These are phyloP conservation scores for Chlorella sp. DNA, from an alignment of 139 green algal genomes.

Conservation along the genomic window DNA sequence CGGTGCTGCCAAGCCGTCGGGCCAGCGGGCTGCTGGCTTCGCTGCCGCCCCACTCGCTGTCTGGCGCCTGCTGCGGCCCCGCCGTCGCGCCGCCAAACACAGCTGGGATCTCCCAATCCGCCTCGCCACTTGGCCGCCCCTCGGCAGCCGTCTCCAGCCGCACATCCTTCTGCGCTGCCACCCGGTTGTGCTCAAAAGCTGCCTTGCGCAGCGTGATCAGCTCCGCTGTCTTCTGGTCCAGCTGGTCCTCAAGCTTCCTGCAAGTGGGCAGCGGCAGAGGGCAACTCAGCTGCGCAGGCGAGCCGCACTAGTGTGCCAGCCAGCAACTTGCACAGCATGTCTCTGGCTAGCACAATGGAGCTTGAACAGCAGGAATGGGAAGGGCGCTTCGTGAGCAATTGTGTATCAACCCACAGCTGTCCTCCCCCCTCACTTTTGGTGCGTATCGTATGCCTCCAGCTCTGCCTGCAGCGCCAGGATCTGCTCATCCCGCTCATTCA, in stretches of 20 bases:
- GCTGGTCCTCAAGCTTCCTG: conserved; percentile 85
- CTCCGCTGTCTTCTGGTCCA: conserved; percentile 91
- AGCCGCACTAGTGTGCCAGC: too few species aligned
- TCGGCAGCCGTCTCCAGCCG: conserved; percentile 9
- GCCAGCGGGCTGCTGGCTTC: conserved; percentile 7
- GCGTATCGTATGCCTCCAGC: conserved; percentile 87
- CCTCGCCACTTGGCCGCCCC: background rate
- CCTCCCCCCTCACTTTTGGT: conserved; percentile 61
- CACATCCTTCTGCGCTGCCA: background rate
- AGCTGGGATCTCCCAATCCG: conserved; percentile 3
- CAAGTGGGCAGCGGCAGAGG: background rate
- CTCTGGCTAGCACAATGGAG: too few species aligned
- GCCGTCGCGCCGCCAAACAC: background rate
- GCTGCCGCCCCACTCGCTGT: conserved; percentile 8
- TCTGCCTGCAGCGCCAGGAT: conserved; percentile 91
- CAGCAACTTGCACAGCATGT: too few species aligned
- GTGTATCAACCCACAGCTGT: too few species aligned
- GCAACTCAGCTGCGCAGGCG: too few species aligned
- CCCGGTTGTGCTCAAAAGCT: conserved; percentile 5
- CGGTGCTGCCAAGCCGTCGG: background rate
- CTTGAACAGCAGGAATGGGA: too few species aligned
- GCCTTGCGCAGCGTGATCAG: conserved; percentile 76
- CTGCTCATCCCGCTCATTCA: conserved; percentile 94
- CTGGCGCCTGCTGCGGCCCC: background rate
- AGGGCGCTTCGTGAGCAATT: too few species aligned